phyloP scores from a whole-genome alignment of 495 filamentous ascomycete genomes.

The Jackrogersella minutella region DNA sequence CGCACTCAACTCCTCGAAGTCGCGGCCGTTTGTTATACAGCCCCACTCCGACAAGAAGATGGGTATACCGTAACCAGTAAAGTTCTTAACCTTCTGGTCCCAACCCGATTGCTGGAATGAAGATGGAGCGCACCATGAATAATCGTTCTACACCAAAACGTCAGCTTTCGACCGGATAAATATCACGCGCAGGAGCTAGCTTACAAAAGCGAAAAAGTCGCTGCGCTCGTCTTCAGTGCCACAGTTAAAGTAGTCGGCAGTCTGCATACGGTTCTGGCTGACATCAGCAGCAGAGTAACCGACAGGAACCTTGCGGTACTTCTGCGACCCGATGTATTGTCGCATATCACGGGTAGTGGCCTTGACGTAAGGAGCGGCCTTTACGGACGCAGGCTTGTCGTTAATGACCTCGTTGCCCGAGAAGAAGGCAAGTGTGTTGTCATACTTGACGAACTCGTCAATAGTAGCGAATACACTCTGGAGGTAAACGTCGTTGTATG shows the following conservation, averaged over 20 bases:
- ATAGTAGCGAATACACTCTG: slow-evolving; percentile 94
- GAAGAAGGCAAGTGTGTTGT: slow-evolving; percentile 94
- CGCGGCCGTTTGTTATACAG: slow-evolving; percentile 79
- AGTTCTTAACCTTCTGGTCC: slow-evolving; percentile 91
- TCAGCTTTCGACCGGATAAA: too few relatives aligned
- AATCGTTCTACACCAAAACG: slow-evolving; percentile 72
- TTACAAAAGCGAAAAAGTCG: slow-evolving; percentile 91
- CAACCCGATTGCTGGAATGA: slow-evolving; percentile 81
- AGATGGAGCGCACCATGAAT: slow-evolving; percentile 91
- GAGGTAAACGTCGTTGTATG: slow-evolving; percentile 92
- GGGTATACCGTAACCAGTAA: slow-evolving; percentile 87
- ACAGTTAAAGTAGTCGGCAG: slow-evolving; percentile 94
- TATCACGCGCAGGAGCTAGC: too few relatives aligned
- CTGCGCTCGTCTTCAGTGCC: slow-evolving; percentile 83
- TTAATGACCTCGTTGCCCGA: slow-evolving; percentile 98
- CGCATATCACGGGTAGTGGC: slow-evolving; percentile 92
- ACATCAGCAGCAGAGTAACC: slow-evolving; percentile 94
- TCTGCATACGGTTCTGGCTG: slow-evolving; percentile 83
- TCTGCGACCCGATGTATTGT: slow-evolving; percentile 78
- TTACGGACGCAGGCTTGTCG: slow-evolving; percentile 71
- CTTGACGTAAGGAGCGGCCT: slow-evolving; percentile 87
- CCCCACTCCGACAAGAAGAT: slow-evolving; percentile 97
- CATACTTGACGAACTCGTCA: slow-evolving; percentile 84
- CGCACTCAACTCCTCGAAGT: slow-evolving; percentile 80
- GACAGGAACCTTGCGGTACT: slow-evolving; percentile 82